Evolutionary conservation across 768 basidiomycete species (phyloP).

Genomic region (Heimioporus sp.): DNA sequence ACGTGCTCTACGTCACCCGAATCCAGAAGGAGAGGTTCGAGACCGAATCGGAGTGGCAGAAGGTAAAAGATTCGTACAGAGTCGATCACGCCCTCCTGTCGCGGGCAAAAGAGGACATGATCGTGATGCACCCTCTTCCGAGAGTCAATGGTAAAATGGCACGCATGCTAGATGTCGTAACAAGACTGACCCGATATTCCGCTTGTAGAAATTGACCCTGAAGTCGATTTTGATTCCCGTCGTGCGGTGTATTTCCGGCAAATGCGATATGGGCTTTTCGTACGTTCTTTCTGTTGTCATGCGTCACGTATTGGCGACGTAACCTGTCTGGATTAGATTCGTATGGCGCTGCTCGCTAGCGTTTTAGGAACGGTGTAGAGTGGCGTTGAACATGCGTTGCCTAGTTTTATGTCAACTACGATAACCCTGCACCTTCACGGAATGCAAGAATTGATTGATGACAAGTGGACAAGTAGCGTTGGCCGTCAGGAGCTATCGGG

Average conservation of each 20-base stretch:
- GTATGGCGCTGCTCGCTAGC: constrained; percentile 78
- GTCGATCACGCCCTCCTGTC: constrained; percentile 93
- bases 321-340: constrained; percentile 44
- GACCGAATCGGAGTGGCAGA: constrained; percentile 78
- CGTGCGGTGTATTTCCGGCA: constrained; percentile 97
- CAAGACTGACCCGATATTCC: constrained; percentile 10
- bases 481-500: too few species aligned
- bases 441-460: background rate
- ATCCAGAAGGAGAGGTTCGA: constrained; percentile 94
- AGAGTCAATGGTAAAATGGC: constrained; percentile 71
- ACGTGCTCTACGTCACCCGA: constrained; percentile 95
- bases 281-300: constrained; percentile 43
- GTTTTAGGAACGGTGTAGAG: constrained; percentile 42
- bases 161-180: background rate
- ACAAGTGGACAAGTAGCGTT: too few species aligned
- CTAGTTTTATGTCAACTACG: background rate
- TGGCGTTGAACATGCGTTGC: background rate
- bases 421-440: background rate
- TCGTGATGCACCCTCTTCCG: constrained; percentile 99
- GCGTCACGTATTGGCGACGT: background rate
- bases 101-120: constrained; percentile 94
- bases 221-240: constrained; percentile 94
- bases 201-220: constrained; percentile 91
- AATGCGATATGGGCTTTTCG: constrained; percentile 97
- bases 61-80: constrained; percentile 89